Conservation (phyloP, 495 filamentous ascomycete genomes). For the Penicillium crystallinum region DNA sequence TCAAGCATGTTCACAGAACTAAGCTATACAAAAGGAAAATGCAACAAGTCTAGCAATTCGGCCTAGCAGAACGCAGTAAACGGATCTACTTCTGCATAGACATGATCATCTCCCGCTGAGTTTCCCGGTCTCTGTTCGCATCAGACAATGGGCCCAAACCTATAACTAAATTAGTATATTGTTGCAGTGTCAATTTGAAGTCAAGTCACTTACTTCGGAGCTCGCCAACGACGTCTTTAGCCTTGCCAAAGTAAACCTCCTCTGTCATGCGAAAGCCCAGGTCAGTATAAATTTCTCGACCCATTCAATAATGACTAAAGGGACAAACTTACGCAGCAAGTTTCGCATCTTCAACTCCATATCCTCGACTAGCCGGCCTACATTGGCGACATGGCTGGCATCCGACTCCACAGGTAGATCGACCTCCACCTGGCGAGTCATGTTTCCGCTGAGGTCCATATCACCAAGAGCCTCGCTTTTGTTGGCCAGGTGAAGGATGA, state of each 20-base stretch:
- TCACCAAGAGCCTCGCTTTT: slow-evolving; percentile 68
- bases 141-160: slow-evolving; percentile 77
- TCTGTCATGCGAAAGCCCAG: slow-evolving; percentile 37
- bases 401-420: slow-evolving; percentile 88
- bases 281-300: slow-evolving; percentile 7
- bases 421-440: slow-evolving; percentile 92
- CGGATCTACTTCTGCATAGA: slow-evolving; percentile 39
- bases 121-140: slow-evolving; percentile 75
- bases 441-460: slow-evolving; percentile 93
- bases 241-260: slow-evolving; percentile 99
- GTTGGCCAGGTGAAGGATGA: slow-evolving; percentile 82
- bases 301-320: background rate
- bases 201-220: slow-evolving; percentile 63
- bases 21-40: slow-evolving; percentile 18
- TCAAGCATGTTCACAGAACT: slow-evolving; percentile 15
- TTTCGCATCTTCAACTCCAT: slow-evolving; percentile 99
- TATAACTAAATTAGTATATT: slow-evolving; percentile 18
- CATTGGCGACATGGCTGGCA: slow-evolving; percentile 90
- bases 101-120: slow-evolving; percentile 84
- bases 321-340: slow-evolving; percentile 60
- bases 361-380: slow-evolving; percentile 92
- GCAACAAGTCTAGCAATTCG: slow-evolving; percentile 13
- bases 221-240: slow-evolving; percentile 98
- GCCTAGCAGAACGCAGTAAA: slow-evolving; percentile 4
- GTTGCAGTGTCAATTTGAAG: background rate